Percentiles rank a stretch among this genome's conserved stretches.
These are phyloP conservation scores for Yamadazyma trypodendri DNA, from an alignment of 1,139 yeast genomes.

Conservation along the genomic window DNA sequence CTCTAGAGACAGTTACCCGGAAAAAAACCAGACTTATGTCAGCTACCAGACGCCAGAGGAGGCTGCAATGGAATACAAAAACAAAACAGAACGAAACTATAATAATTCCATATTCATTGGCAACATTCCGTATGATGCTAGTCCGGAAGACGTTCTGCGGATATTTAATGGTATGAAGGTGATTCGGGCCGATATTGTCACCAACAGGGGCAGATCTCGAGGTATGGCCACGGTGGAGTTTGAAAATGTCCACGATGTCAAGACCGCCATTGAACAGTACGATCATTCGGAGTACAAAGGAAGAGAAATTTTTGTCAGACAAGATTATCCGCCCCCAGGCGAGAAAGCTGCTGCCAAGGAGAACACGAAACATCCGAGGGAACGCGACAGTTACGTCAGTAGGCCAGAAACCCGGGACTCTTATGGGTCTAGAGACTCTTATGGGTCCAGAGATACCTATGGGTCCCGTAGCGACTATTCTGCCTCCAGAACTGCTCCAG, in stretches of 20 bases:
- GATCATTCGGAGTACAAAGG: conserved; percentile 71
- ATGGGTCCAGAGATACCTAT: background rate
- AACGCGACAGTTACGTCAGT: conserved; percentile 4
- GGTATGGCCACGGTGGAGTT: conserved; percentile 96
- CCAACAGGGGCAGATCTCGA: conserved; percentile 79
- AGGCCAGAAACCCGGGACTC: background rate
- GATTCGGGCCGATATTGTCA: conserved; percentile 82
- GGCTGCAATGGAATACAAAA: conserved; percentile 31
- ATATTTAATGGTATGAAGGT: conserved; percentile 71
- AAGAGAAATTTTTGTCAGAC: conserved; percentile 87
- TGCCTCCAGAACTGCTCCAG: conserved; percentile 12
- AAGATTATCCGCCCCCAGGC: conserved; percentile 77
- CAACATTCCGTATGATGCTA: conserved; percentile 65
- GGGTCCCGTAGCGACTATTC: conserved; percentile 15
- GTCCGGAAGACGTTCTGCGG: conserved; percentile 58
- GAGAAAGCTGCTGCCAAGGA: conserved; percentile 29
- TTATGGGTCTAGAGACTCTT: background rate
- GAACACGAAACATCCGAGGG: background rate
- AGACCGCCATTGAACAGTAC: conserved; percentile 67
- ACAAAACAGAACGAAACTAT: conserved; percentile 61
- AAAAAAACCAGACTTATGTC: conserved; percentile 17
- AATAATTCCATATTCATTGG: conserved; percentile 72
- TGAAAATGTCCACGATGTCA: conserved; percentile 63
- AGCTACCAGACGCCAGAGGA: conserved; percentile 23
- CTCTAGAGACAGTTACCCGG: conserved; percentile 22